Evolutionary conservation across 768 basidiomycete species (phyloP).

Genomic region (Mycena pura): DNA sequence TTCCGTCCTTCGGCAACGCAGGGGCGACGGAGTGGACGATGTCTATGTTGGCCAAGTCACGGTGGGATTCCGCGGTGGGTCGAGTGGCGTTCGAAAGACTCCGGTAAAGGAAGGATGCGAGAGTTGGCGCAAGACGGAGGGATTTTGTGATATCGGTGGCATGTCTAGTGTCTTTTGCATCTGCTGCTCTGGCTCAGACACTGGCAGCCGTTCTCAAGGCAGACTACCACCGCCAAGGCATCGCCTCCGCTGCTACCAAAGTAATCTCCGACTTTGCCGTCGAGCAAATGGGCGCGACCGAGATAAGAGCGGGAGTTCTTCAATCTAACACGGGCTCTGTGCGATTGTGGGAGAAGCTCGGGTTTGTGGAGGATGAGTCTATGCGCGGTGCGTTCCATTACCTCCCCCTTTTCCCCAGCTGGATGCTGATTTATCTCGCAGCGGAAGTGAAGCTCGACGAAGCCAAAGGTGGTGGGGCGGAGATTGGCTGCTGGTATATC

Average conservation of each 20-base stretch:
- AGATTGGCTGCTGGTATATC: background rate
- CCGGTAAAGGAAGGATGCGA: constrained; percentile 21
- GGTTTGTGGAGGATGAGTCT: constrained; percentile 17
- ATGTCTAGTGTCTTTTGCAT: background rate
- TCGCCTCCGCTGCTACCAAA: constrained; percentile 21
- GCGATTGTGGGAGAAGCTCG: constrained; percentile 25
- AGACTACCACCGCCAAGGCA: constrained; percentile 20
- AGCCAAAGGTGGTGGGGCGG: constrained; percentile 14
- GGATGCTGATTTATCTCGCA: background rate
- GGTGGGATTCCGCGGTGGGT: background rate
- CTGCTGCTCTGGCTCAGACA: background rate
- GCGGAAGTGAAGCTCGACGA: background rate
- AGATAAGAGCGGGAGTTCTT: constrained; percentile 19
- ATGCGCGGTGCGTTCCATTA: background rate
- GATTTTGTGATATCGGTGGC: constrained; percentile 24
- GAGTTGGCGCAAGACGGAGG: constrained; percentile 16
- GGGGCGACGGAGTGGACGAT: background rate
- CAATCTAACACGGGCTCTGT: constrained; percentile 9
- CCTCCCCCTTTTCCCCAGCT: background rate
- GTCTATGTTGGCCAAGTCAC: constrained; percentile 24
- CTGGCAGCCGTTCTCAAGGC: constrained; percentile 12
- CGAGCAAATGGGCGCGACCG: constrained; percentile 24
- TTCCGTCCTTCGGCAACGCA: constrained; percentile 16
- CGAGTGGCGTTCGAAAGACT: constrained; percentile 2
- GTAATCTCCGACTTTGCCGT: constrained; percentile 20